phyloP scores from a whole-genome alignment of 2,329 filamentous ascomycete genomes.

The Cladosporium sp. region DNA sequence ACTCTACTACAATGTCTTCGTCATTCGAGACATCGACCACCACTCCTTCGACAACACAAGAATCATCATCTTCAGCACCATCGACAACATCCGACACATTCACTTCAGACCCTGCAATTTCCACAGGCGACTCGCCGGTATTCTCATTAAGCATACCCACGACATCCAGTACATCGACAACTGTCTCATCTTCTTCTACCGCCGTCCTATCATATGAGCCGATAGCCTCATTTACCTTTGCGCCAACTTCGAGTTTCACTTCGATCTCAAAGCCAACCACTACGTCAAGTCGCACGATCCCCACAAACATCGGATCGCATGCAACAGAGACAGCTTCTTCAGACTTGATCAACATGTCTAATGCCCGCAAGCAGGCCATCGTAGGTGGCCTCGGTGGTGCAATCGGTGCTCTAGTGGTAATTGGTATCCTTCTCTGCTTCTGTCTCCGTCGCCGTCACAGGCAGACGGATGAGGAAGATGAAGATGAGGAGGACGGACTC shows the following conservation, averaged over 20 bases:
- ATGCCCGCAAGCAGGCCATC: constrained; percentile 24
- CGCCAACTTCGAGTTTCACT: constrained; percentile 1
- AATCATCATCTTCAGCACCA: constrained; percentile 2
- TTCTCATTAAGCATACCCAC: constrained; percentile 3
- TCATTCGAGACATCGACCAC: not conserved
- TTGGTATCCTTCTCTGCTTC: constrained; percentile 26
- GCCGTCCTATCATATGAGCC: constrained; percentile 3
- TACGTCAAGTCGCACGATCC: not conserved
- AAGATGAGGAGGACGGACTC: constrained; percentile 12
- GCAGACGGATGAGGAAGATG: constrained; percentile 6
- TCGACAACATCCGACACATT: not conserved
- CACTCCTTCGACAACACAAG: not conserved
- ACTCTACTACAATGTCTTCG: not conserved
- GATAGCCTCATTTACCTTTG: not conserved
- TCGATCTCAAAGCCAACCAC: not conserved
- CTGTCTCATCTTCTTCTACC: constrained; percentile 1
- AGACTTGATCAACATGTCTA: constrained; percentile 11
- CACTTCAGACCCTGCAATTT: not conserved
- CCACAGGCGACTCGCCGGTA: not conserved
- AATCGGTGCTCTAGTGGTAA: constrained; percentile 26
- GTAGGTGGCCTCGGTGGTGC: constrained; percentile 29
- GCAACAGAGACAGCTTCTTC: constrained; percentile 10
- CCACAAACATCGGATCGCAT: not conserved
- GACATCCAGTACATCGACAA: not conserved
- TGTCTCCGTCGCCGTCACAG: constrained; percentile 22